Evolutionary conservation across 148 eudicot species (phyloP).

Genomic region (Vaccinium macrocarpon): DNA sequence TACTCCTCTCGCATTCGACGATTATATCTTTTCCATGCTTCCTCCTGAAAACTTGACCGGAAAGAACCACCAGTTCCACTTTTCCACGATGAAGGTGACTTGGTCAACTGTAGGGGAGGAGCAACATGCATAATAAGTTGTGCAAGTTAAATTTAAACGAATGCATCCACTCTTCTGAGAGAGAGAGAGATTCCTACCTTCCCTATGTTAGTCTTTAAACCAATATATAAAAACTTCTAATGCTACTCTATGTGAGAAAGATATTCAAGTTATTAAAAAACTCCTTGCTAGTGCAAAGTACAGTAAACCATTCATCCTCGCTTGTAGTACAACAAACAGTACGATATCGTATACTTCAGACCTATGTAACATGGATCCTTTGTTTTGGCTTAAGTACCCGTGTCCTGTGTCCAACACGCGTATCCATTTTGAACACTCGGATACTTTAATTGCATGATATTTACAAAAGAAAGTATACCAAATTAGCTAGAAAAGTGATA

Average conservation of each 20-base stretch:
- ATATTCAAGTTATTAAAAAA: background rate
- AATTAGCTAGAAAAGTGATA: no score
- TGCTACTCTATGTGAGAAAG: background rate
- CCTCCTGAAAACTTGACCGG: constrained; percentile 75
- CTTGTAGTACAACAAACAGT: background rate
- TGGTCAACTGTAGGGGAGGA: constrained; percentile 44
- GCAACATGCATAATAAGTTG: constrained; percentile 19
- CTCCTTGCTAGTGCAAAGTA: background rate
- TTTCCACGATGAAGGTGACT: constrained; percentile 61
- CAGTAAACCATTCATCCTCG: background rate
- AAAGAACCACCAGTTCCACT: constrained; percentile 54
- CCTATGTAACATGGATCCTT: no score
- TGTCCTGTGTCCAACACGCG: no score
- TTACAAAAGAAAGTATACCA: no score
- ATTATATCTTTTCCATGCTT: constrained; percentile 80
- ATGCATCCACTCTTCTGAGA: background rate
- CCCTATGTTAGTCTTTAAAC: background rate
- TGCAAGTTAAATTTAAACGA: background rate
- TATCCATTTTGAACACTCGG: no score
- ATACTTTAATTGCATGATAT: no score
- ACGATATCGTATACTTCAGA: background rate
- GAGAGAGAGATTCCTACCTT: no score
- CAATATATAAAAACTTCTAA: background rate
- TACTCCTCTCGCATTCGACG: constrained; percentile 89
- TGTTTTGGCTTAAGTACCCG: no score